A percentile compares a stretch with the other conserved stretches of the same genome.
These are phyloP conservation scores for Castanospermum australe DNA, from an alignment of 306 rosid genomes.

Conservation along the genomic window DNA sequence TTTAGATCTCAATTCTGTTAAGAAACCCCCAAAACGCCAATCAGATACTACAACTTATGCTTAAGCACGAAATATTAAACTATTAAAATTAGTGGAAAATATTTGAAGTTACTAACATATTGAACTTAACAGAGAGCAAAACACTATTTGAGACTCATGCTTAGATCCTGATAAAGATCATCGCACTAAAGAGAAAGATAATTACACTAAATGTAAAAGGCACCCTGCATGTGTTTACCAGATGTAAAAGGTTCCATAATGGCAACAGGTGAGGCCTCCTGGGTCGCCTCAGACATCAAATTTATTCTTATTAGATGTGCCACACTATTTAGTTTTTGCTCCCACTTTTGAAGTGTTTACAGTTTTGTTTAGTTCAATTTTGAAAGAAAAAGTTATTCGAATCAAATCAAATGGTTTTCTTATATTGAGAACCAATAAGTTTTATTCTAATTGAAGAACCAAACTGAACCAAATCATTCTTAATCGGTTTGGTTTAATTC, in stretches of 20 bases:
- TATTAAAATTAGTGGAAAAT: not conserved
- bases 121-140: not conserved
- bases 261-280: slow-evolving; percentile 27
- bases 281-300: slow-evolving; percentile 28
- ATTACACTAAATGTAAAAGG: not conserved
- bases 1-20: no score
- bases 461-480: no score
- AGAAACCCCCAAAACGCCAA: no score
- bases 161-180: not conserved
- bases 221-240: slow-evolving; percentile 35
- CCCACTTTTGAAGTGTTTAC: no score
- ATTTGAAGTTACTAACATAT: not conserved
- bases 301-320: slow-evolving; percentile 21
- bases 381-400: no score
- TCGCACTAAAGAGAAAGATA: not conserved
- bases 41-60: not conserved
- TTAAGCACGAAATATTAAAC: not conserved
- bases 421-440: no score
- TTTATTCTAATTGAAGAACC: no score
- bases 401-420: no score
- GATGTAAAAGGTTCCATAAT: slow-evolving; percentile 26
- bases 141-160: not conserved
- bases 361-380: no score
- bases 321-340: no score
- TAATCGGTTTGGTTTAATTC: no score